Base-by-base conservation (phyloP, 257 asterid species). In the Capsicum rhomboideum region DNA sequence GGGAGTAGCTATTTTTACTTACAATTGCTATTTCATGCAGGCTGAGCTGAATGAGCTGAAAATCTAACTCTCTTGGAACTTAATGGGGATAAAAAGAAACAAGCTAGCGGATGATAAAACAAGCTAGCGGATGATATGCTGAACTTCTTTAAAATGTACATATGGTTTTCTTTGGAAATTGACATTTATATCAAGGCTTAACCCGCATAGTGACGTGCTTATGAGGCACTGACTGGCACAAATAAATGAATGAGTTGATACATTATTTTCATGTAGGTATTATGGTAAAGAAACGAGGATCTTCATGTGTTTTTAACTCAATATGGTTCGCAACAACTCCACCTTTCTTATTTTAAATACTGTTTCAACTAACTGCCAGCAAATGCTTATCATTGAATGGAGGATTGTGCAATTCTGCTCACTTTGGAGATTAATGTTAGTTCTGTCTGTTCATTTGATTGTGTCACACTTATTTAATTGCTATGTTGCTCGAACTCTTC, bases 41-140 rank as follows among this genome's bases (percentile, higher is more conserved):
- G 92, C 61, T 44, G 91, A 87, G 86, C 26, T 91, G 89, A 68
- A 86, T 68, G 86, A 7, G 83, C 53, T 91, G 87, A 88, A 82
- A 58, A 88, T 89, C n/a, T 89, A 75, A 83, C n/a, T 34, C 55
- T 77, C 53, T 37, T 53, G 26, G 21, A 74, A 82, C 61, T 53
- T 61, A 10, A 72, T 67, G 81, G 75, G 84, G 29, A 44, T 83
- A 84, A 44, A 77, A 59, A 31, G 26, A 50, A 77, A 28, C 46
- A 14, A 50, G 82, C 63, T 77, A 26, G 63, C 59, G n/a, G n/a
- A n/a, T n/a, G n/a, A n/a, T n/a, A n/a, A n/a, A n/a, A n/a, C n/a
- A n/a, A n/a, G n/a, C n/a, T n/a, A 46, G 80, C 80, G 23, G 59
- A 46, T 46, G 59, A 74, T 46, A 74, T 74, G 23, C 42, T 66